Conservation (phyloP, 306 rosid species). For the Cercis canadensis region DNA sequence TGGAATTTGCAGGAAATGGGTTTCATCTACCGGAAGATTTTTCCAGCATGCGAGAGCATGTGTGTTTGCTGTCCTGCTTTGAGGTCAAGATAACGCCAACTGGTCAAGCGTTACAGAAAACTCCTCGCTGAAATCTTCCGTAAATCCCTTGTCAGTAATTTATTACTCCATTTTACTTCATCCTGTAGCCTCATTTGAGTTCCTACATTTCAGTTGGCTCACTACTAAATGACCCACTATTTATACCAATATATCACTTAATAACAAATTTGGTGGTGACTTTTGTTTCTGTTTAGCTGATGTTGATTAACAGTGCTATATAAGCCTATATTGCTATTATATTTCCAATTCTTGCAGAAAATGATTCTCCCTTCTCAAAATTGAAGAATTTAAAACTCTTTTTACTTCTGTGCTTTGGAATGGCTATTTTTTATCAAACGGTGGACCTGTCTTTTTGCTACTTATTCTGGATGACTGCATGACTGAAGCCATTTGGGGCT, state of each 20-base stretch:
- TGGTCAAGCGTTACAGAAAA: conserved; percentile 94
- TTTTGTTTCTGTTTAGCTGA: neutral
- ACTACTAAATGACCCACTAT: neutral
- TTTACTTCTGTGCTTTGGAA: conserved; percentile 6
- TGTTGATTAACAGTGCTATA: neutral
- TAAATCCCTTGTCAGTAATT: conserved; percentile 69
- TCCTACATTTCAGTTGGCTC: neutral
- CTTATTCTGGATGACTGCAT: neutral
- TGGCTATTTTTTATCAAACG: conserved; percentile 4
- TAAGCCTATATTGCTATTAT: too few relatives aligned
- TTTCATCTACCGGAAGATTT: conserved; percentile 81
- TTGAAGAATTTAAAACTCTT: conserved; percentile 18
- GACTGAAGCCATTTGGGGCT: neutral
- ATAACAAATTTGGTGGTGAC: neutral
- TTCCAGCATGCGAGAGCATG: conserved; percentile 96
- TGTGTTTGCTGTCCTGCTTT: conserved; percentile 97
- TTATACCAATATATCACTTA: conserved; percentile 13
- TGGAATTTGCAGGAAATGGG: conserved; percentile 78
- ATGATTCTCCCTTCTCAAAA: neutral
- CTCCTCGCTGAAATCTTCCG: conserved; percentile 91
- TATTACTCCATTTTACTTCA: neutral
- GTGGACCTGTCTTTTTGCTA: conserved; percentile 13
- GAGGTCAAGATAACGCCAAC: conserved; percentile 95
- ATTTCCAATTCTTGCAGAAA: conserved; percentile 6
- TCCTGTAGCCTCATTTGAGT: neutral